Evolutionary conservation across 192 early-diverging fungal genomes (phyloP), one percentile per base, ranked within the genome.

Genomic region (Linnemannia hyalina): DNA sequence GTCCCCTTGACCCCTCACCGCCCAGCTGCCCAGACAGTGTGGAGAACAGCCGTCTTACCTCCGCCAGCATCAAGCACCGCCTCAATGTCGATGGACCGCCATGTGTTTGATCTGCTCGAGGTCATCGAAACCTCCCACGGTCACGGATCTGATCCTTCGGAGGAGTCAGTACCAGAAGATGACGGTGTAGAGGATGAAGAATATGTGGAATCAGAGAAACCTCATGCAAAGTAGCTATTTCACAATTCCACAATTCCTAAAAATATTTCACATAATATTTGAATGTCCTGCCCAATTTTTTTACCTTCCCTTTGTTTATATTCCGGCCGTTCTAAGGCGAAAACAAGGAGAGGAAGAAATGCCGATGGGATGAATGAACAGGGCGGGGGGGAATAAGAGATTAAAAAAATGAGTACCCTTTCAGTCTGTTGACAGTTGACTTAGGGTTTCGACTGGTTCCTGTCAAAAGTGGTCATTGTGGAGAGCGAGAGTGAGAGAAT

Each of bases 31-130:
- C 49, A 52, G n/a, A 35, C 69, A 15, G 54, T 47, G 20, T 40
- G 41, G 38, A 29, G 26, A 29, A 46, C 71, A 13, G 26, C 40
- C n/a, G 42, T 26, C 11, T 6, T 46, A 26, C 22, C n/a, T 0
- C 15, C 26, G 4, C 26, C 38, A 13, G 0, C n/a, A 0, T 65
- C 78, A 46, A 80, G 57, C 9, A 47, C 73, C 26, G 36, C 54
- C 55, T 3, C 47, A 42, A 71, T 23, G 41, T 18, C 9, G 5
- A 46, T 32, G 70, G 69, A 63, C 29, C 78, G 35, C 36, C 72
- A 80, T 32, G 74, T 74, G 41, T 32, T 74, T 29, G 78, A 80
- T 13, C 29, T 74, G 16, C 68, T 73, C 5, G 78, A 80, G 9
- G 68, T 32, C 49, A 49, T 57, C 18, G 42, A 68, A 22, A 29